Evolutionary conservation across 192 early-diverging fungal species (phyloP), one percentile per base, ranked within the genome.

Genomic region (Chytriomyces sp.): DNA sequence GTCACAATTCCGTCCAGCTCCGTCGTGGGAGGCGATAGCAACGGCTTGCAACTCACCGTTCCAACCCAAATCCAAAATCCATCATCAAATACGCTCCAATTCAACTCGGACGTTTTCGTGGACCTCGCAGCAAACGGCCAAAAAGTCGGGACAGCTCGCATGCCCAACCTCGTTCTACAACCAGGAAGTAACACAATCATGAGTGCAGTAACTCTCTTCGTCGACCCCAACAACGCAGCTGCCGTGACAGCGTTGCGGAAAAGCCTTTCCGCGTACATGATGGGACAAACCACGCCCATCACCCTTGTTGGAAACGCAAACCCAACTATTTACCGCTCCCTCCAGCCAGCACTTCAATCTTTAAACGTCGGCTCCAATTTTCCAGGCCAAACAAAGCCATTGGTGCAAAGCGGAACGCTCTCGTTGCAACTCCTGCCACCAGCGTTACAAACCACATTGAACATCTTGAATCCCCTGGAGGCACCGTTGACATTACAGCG

Each of bases 401-500:
- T 72, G 28, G 22, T 72, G 22, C 2, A n/a, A 6, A 12, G 37
- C 14, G 57, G 34, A 3, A 38, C 26, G 12, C 3, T 72, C 36
- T 37, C 56, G 10, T 17, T 37, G 32, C 8, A n/a, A 12, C 28
- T 36, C 0, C 56, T 38, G 6, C 17, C 10, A 5, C 8, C 44
- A 1, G 19, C 26, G 33, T 32, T n/a, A 1, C n/a, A 25, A 26
- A n/a, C 39, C 14, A 14, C 31, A 10, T 25, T 72, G 34, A 39
- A n/a, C n/a, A 30, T 72, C 31, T 25, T 19, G 17, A 72, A 72
- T 34, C 70, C 70, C 2, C 58, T 72, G 14, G 70, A 32, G n/a
- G 41, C 70, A 17, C 39, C 55, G 2, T 25, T 59, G 34, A 61
- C 40, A 8, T 22, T 72, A 10, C 12, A 34, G 12, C 8, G 26